Conservation (phyloP, 2,329 filamentous ascomycete species). For the Elsinoe arachidis region DNA sequence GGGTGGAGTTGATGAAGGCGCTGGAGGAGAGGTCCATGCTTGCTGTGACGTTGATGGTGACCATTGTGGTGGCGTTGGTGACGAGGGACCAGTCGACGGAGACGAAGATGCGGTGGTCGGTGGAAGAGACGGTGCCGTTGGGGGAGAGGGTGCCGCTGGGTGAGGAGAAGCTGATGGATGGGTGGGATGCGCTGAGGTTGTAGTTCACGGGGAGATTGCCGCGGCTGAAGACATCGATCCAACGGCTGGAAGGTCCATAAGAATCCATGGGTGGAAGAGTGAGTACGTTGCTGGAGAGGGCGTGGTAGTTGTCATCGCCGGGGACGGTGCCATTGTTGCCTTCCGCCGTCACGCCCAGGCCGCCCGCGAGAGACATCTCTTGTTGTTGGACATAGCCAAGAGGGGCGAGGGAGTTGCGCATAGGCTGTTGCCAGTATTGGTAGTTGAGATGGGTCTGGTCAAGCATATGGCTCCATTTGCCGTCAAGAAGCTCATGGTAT, state of each 20-base stretch:
- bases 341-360: slow-evolving; percentile 56
- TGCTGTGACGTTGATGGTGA: slow-evolving; percentile 45
- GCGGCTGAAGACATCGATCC: slow-evolving; percentile 56
- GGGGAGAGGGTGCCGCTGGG: slow-evolving; percentile 42
- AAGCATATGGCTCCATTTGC: slow-evolving; percentile 57
- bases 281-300: slow-evolving; percentile 44
- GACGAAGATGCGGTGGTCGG: slow-evolving; percentile 46
- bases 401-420: slow-evolving; percentile 58
- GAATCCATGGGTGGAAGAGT: slow-evolving; percentile 50
- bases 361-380: slow-evolving; percentile 51
- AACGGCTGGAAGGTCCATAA: slow-evolving; percentile 43
- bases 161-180: slow-evolving; percentile 47
- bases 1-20: not conserved
- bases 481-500: slow-evolving; percentile 50
- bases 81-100: slow-evolving; percentile 46
- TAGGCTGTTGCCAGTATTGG: slow-evolving; percentile 51
- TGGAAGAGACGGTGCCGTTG: slow-evolving; percentile 28
- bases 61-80: slow-evolving; percentile 4
- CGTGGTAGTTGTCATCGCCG: slow-evolving; percentile 56
- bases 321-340: slow-evolving; percentile 58
- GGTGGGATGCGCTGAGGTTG: slow-evolving; percentile 36
- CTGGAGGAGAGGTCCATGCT: slow-evolving; percentile 21
- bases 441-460: slow-evolving; percentile 45
- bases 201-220: slow-evolving; percentile 48
- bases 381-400: slow-evolving; percentile 51